Conservation (phyloP, 805 yeast species). For the Lachancea meyersii region DNA sequence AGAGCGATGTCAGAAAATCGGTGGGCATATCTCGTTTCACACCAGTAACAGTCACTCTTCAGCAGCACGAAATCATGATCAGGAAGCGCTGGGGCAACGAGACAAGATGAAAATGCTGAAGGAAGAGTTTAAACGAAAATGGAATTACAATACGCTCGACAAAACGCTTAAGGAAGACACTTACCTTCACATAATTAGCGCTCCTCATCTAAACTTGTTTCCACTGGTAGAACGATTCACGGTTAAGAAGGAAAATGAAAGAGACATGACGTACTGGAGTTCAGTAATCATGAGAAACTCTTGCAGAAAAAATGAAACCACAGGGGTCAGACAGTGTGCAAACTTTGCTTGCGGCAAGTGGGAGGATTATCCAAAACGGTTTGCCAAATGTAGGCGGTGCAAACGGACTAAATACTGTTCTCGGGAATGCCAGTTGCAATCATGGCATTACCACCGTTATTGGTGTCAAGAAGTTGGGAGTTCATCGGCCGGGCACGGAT, state of each 20-base stretch:
- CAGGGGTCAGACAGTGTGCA: slow-evolving; percentile 93
- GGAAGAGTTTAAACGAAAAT: slow-evolving; percentile 30
- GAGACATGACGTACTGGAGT: slow-evolving; percentile 91
- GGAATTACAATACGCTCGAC: slow-evolving; percentile 42
- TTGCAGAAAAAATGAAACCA: slow-evolving; percentile 79
- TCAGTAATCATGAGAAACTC: slow-evolving; percentile 97
- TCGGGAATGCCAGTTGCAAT: slow-evolving; percentile 80
- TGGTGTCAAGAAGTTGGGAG: slow-evolving; percentile 68
- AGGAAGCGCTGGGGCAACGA: background rate
- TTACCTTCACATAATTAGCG: slow-evolving; percentile 35
- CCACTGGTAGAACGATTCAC: slow-evolving; percentile 92
- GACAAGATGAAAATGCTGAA: background rate
- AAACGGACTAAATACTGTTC: slow-evolving; percentile 93
- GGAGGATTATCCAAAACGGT: slow-evolving; percentile 86
- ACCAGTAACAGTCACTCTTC: background rate
- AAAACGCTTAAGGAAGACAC: slow-evolving; percentile 20
- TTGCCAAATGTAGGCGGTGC: slow-evolving; percentile 91
- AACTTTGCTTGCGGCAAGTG: slow-evolving; percentile 88
- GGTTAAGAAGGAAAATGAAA: slow-evolving; percentile 51
- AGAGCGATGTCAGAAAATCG: background rate
- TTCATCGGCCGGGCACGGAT: slow-evolving; percentile 9
- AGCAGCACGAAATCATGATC: background rate
- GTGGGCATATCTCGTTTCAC: background rate
- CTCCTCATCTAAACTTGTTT: slow-evolving; percentile 61
- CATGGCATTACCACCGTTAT: slow-evolving; percentile 89